A percentile compares a stretch with the other conserved stretches of the same genome.
Evolutionary conservation across 345 rosid species (phyloP).

Genomic region (Brassica cretica): DNA sequence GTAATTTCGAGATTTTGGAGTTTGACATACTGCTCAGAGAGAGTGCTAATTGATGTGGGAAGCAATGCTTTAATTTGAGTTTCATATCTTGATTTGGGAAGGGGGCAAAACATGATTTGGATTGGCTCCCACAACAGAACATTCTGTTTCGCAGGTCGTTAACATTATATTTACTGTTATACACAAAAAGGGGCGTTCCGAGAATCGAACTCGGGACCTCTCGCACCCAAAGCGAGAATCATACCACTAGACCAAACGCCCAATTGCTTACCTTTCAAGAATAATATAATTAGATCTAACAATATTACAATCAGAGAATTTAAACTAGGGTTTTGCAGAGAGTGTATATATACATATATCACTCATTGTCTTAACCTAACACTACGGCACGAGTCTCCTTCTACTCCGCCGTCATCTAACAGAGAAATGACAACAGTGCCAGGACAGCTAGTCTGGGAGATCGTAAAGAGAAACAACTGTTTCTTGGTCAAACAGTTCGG

Average conservation of each 20-base stretch:
- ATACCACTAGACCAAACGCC: conserved; percentile 94
- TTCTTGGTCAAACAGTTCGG: conserved; percentile 81
- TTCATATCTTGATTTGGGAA: no score
- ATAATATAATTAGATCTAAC: not conserved
- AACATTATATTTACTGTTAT: not conserved
- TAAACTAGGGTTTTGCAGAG: conserved; percentile 34
- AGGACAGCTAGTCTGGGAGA: conserved; percentile 76
- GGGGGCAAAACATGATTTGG: no score
- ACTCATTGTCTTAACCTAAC: conserved; percentile 10
- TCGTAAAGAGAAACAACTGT: conserved; percentile 71
- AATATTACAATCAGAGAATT: not conserved
- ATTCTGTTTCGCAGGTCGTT: no score
- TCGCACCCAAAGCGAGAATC: conserved; percentile 95
- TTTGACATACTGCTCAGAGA: no score
- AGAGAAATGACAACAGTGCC: conserved; percentile 69
- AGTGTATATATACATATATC: conserved; percentile 27
- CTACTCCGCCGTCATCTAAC: conserved; percentile 10
- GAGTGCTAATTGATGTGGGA: no score
- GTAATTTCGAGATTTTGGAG: no score
- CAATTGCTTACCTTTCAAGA: fast-evolving
- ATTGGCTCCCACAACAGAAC: no score
- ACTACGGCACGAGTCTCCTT: conserved; percentile 28
- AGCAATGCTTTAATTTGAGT: no score
- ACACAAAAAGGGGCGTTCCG: conserved; percentile 57
- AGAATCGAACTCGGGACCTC: conserved; percentile 87